Conservation (phyloP, 176 grass and related monocot genomes). For the Bromus sterilis region DNA sequence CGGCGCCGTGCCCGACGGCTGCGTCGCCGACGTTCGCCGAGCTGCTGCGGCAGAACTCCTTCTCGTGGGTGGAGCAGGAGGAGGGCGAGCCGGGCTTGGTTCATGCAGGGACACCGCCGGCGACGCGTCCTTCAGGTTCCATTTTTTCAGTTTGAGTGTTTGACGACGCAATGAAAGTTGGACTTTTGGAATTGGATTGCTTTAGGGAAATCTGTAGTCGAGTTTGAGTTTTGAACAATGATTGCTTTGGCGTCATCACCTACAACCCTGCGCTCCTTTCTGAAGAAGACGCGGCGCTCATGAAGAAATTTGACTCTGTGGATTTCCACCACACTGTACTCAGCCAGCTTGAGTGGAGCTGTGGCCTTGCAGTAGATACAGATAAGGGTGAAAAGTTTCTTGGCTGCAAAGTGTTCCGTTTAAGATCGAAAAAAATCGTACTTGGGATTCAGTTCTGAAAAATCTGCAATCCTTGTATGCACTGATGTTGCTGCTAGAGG, state of each 20-base stretch:
- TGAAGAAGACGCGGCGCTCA: no score
- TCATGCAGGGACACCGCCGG: conserved; percentile 78
- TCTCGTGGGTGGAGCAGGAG: conserved; percentile 13
- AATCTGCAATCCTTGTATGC: conserved; percentile 84
- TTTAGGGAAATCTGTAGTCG: no score
- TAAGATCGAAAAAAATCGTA: conserved; percentile 81
- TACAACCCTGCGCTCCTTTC: no score
- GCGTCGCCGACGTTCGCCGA: conserved; percentile 32
- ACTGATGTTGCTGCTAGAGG: conserved; percentile 88
- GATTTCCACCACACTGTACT: conserved; percentile 76
- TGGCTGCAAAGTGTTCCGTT: conserved; percentile 58
- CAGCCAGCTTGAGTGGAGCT: conserved; percentile 56
- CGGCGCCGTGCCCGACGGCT: conserved; percentile 1
- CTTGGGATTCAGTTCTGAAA: conserved; percentile 72
- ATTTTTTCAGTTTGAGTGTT: no score
- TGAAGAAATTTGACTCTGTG: conserved; percentile 82
- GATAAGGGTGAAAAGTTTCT: conserved; percentile 54
- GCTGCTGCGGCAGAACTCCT: conserved; percentile 48
- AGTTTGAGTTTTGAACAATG: no score
- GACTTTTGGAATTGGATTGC: no score
- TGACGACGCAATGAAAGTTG: no score
- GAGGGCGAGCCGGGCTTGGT: conserved; percentile 23
- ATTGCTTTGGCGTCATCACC: no score
- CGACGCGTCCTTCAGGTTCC: conserved; percentile 75
- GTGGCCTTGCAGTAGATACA: conserved; percentile 30